Conservation (phyloP, 495 filamentous ascomycete genomes). For the Aspergillus bertholletiae region DNA sequence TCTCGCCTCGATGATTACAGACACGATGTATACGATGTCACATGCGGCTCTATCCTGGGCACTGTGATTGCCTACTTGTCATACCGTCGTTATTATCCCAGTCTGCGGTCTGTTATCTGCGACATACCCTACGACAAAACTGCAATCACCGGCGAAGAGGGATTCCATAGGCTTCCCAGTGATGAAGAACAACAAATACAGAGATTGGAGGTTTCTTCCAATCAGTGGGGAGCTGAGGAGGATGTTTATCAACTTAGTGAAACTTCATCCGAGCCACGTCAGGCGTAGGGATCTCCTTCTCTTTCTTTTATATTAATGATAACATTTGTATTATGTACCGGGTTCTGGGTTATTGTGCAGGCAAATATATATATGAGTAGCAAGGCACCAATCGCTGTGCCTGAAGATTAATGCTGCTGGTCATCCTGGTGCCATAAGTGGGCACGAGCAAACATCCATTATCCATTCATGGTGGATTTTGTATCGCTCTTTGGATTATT, state of each 20-base stretch:
- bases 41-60: slow-evolving; percentile 69
- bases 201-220: slow-evolving; percentile 8
- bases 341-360: neutral
- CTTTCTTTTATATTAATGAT: neutral
- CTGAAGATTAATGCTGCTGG: too few species aligned
- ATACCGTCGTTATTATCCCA: slow-evolving; percentile 69
- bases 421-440: too few species aligned
- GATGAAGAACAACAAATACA: slow-evolving; percentile 46
- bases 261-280: slow-evolving; percentile 1
- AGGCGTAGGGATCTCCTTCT: slow-evolving; percentile 2
- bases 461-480: too few species aligned
- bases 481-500: too few species aligned
- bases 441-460: too few species aligned
- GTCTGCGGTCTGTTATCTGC: slow-evolving; percentile 45
- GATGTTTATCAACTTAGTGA: slow-evolving; percentile 29
- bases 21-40: slow-evolving; percentile 93
- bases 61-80: slow-evolving; percentile 73
- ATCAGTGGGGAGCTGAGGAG: slow-evolving; percentile 8
- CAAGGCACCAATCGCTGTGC: too few species aligned
- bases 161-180: slow-evolving; percentile 40
- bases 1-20: slow-evolving; percentile 92
- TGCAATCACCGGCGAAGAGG: slow-evolving; percentile 29
- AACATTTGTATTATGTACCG: neutral
- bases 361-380: too few species aligned
- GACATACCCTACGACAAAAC: slow-evolving; percentile 52